Base-by-base conservation (phyloP, 192 early-diverging fungal species). In the Coemansia sp. region DNA sequence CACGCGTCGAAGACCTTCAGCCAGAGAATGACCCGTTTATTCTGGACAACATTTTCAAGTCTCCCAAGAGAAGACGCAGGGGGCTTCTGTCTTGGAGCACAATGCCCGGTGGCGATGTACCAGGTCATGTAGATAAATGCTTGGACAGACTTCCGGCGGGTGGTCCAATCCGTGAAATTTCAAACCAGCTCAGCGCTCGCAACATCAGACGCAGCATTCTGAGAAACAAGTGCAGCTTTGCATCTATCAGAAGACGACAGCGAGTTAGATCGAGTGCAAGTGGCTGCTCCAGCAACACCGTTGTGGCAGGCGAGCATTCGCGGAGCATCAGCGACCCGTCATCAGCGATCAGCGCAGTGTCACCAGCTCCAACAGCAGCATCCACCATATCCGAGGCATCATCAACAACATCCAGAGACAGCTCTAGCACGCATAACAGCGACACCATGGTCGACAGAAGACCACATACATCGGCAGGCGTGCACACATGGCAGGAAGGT, bases 31-130 rank as follows among this genome's bases (percentile, higher is more conserved):
- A 80, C 50, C 78, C 78, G 22, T 80, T 80, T 65, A 42, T 80
- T 11, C 40, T 72, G 2, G 78, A 80, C 60, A 80, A 80, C 28
- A 80, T 80, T n/a, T 80, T 80, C 69, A 80, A 80, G 60, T 75
- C 78, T 32, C 73, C 72, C 36, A 75, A 72, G 16, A 80, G 71
- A 60, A 65, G 69, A 1, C 73, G 78, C 28, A 69, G 78, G 12
- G 78, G 78, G 5, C 42, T 80, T 29, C 60, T 80, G 8, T 80
- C 78, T 31, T 80, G 78, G 78, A 69, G 73, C 49, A 63, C 72
- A 11, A 68, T 75, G 59, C 72, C 67, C 3, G 20, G 48, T 3
- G 33, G 48, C 11, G 69, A 67, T 16, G 32, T 20, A 33, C 56
- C 18, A 14, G 38, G 56, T 18, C 10, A 4, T 11, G 12, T 8